phyloP scores from a whole-genome alignment of 768 basidiomycete genomes.

The Rhizopogon vesiculosus region DNA sequence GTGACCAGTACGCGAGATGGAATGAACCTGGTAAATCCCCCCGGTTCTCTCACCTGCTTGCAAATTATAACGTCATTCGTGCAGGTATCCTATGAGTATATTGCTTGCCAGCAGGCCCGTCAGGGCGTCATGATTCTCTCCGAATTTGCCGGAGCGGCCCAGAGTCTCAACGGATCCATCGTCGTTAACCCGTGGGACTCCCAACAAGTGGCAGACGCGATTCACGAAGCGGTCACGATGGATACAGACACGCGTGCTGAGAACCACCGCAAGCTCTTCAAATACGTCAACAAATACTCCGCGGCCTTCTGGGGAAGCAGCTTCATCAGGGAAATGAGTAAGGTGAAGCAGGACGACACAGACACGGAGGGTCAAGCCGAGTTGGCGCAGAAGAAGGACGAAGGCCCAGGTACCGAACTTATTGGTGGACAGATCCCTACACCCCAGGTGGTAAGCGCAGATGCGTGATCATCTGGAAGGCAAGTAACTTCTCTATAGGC shows the following conservation, averaged over 20 bases:
- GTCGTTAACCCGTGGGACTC: slow-evolving; percentile 99
- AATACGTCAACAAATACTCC: slow-evolving; percentile 94
- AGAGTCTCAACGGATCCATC: slow-evolving; percentile 90
- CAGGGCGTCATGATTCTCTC: slow-evolving; percentile 98
- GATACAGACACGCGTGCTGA: slow-evolving; percentile 74
- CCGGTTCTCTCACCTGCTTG: slow-evolving; percentile 2
- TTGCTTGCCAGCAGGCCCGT: slow-evolving; percentile 88
- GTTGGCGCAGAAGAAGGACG: slow-evolving; percentile 29
- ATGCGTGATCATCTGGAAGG: slow-evolving; percentile 24
- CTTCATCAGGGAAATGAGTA: slow-evolving; percentile 81
- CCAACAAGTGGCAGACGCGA: slow-evolving; percentile 97
- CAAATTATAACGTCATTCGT: slow-evolving; percentile 5
- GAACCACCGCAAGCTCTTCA: slow-evolving; percentile 94
- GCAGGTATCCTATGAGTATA: slow-evolving; percentile 97
- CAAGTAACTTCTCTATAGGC: slow-evolving; percentile 29
- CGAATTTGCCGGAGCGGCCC: slow-evolving; percentile 97
- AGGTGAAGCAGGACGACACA: slow-evolving; percentile 41
- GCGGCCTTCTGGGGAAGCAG: slow-evolving; percentile 90
- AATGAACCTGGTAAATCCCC: slow-evolving; percentile 89
- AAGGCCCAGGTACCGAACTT: slow-evolving; percentile 33
- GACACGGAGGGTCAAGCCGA: slow-evolving; percentile 31
- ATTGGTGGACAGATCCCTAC: slow-evolving; percentile 34
- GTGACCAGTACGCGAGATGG: slow-evolving; percentile 95
- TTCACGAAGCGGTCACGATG: slow-evolving; percentile 93
- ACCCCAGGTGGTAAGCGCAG: slow-evolving; percentile 30